A percentile compares a stretch with the other conserved stretches of the same genome.
Evolutionary conservation across 441 rosid genomes (phyloP).

Genomic region (Codiaeum variegatum): DNA sequence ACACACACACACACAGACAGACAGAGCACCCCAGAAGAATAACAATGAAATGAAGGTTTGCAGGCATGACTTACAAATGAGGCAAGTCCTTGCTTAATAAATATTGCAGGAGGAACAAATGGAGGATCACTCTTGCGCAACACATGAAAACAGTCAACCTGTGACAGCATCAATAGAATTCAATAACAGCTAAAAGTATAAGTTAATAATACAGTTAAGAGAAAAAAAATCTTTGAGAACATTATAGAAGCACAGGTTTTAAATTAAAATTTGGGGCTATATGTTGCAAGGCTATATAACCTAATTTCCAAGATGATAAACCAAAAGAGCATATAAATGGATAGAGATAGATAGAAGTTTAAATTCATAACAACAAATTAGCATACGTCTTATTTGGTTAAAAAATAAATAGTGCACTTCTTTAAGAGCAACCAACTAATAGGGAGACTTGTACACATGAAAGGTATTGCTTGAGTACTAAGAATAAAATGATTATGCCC

Average conservation of each 20-base stretch:
- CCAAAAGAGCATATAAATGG: neutral
- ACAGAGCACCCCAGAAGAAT: neutral
- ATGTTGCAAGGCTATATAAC: neutral
- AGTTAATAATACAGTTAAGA: neutral
- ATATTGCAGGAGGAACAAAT: slow-evolving; percentile 71
- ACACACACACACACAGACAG: no score
- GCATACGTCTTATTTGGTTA: no score
- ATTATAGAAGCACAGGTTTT: slow-evolving; percentile 2
- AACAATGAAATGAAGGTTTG: slow-evolving; percentile 12
- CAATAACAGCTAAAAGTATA: slow-evolving; percentile 8
- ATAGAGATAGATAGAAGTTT: neutral
- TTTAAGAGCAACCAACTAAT: neutral
- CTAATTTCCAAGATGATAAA: neutral
- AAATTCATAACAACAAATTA: neutral
- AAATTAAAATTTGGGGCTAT: neutral
- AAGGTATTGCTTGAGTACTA: neutral
- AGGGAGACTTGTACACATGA: neutral
- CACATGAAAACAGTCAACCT: slow-evolving; percentile 99
- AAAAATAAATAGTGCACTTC: no score
- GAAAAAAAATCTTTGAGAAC: neutral
- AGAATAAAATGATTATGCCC: neutral
- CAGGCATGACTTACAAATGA: slow-evolving; percentile 66
- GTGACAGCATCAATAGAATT: slow-evolving; percentile 22
- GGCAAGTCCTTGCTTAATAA: slow-evolving; percentile 88
- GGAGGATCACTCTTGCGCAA: slow-evolving; percentile 96